Conservation (phyloP, 1,284 basidiomycete species). For the Takashimella tepidaria region DNA sequence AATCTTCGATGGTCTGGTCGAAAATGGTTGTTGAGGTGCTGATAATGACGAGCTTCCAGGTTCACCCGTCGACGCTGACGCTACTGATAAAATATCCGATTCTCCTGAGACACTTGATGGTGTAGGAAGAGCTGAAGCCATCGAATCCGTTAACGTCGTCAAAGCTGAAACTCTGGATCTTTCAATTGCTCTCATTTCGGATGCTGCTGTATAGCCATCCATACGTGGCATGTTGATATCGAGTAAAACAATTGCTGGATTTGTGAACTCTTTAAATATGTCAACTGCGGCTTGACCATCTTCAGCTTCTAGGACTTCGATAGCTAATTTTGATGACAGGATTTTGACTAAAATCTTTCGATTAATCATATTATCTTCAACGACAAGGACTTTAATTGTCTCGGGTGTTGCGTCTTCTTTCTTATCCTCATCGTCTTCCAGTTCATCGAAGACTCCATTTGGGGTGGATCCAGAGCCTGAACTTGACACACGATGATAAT, state of each 20-base stretch:
- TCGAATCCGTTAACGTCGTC: neutral
- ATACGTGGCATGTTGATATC: conserved; percentile 48
- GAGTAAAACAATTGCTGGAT: conserved; percentile 32
- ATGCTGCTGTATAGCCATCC: conserved; percentile 42
- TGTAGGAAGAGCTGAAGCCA: conserved; percentile 1
- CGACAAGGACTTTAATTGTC: conserved; percentile 34
- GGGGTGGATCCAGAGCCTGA: no score
- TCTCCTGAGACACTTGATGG: no score
- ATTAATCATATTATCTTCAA: conserved; percentile 46
- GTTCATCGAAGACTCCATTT: neutral
- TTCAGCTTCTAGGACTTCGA: conserved; percentile 36
- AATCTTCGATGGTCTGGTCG: conserved; percentile 26
- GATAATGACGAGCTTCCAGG: neutral
- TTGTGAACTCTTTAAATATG: conserved; percentile 27
- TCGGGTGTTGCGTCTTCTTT: neutral
- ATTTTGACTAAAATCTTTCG: conserved; percentile 44
- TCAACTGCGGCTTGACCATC: conserved; percentile 42
- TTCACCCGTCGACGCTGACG: neutral
- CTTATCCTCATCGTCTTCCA: neutral
- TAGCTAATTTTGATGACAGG: conserved; percentile 26
- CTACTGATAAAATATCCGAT: neutral
- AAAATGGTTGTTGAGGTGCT: neutral
- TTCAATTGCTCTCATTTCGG: conserved; percentile 38
- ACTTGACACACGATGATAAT: neutral
- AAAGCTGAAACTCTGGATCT: conserved; percentile 1